These are phyloP conservation scores for Eucalyptus pauciflora DNA, from an alignment of 345 rosid genomes.

Conservation along the genomic window DNA sequence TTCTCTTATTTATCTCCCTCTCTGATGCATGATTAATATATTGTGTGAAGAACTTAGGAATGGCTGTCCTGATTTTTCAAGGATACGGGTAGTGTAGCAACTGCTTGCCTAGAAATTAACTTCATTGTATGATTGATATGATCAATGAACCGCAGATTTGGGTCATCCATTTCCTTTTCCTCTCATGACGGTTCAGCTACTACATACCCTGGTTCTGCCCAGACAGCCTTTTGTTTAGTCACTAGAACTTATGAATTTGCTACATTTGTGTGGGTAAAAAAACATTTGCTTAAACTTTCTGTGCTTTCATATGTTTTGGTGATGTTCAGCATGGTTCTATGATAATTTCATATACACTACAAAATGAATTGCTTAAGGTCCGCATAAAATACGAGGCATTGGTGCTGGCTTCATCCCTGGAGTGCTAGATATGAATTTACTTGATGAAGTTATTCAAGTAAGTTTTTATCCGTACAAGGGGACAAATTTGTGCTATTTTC, in stretches of 20 bases:
- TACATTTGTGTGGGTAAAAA: neutral
- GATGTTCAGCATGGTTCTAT: neutral
- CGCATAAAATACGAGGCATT: conserved; percentile 47
- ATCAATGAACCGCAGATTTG: neutral
- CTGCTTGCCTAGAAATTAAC: neutral
- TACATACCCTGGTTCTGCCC: no score
- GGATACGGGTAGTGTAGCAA: neutral
- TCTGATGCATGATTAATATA: neutral
- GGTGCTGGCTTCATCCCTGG: conserved; percentile 53
- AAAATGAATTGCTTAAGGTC: conserved; percentile 7
- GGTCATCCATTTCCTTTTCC: neutral
- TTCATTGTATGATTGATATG: neutral
- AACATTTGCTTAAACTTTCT: neutral
- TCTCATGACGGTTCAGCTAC: neutral
- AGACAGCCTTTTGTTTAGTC: no score
- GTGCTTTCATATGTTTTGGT: neutral
- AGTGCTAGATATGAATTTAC: conserved; percentile 21
- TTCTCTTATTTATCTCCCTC: neutral
- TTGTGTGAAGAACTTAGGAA: neutral
- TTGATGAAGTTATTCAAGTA: conserved; percentile 41
- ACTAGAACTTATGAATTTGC: neutral
- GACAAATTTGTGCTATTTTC: neutral
- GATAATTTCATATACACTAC: neutral
- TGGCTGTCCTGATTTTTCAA: neutral
- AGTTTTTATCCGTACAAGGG: neutral